Evolutionary conservation across 805 yeast genomes (phyloP).

Genomic region (Candida rishiriensis): DNA sequence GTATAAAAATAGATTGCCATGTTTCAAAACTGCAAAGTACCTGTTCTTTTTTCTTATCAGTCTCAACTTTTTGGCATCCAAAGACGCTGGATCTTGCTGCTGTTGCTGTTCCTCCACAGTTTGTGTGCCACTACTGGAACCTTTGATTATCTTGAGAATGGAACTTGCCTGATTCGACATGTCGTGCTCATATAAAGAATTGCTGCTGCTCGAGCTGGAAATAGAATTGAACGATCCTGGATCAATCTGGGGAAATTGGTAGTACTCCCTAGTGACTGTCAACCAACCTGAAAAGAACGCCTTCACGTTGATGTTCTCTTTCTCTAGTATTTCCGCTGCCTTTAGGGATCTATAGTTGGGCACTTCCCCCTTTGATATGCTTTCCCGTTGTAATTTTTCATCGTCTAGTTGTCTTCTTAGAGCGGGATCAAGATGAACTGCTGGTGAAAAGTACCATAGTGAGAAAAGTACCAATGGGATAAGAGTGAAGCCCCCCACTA

Average conservation of each 20-base stretch:
- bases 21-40: constrained; percentile 70
- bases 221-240: constrained; percentile 21
- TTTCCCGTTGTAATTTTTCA: constrained; percentile 28
- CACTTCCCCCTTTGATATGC: constrained; percentile 20
- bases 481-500: constrained; percentile 80
- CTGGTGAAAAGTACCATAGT: constrained; percentile 38
- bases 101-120: constrained; percentile 2
- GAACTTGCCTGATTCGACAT: constrained; percentile 1
- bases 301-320: constrained; percentile 54
- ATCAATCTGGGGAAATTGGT: constrained; percentile 42
- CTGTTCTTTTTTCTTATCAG: constrained; percentile 49
- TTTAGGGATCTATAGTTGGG: constrained; percentile 35
- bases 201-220: constrained; percentile 1
- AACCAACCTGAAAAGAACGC: constrained; percentile 73
- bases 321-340: constrained; percentile 64
- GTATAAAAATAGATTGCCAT: constrained; percentile 85
- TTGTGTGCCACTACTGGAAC: constrained; percentile 4
- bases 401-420: constrained; percentile 21
- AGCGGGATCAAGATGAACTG: constrained; percentile 20
- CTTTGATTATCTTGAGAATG: constrained; percentile 19
- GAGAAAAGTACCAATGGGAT: constrained; percentile 52
- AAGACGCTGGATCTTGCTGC: constrained; percentile 22
- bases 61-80: constrained; percentile 36
- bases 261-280: constrained; percentile 75
- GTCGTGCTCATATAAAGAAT: neutral